Evolutionary conservation across 2,329 filamentous ascomycete species (phyloP), one percentile per base, ranked within the genome.

Genomic region (Penicillium paneum): DNA sequence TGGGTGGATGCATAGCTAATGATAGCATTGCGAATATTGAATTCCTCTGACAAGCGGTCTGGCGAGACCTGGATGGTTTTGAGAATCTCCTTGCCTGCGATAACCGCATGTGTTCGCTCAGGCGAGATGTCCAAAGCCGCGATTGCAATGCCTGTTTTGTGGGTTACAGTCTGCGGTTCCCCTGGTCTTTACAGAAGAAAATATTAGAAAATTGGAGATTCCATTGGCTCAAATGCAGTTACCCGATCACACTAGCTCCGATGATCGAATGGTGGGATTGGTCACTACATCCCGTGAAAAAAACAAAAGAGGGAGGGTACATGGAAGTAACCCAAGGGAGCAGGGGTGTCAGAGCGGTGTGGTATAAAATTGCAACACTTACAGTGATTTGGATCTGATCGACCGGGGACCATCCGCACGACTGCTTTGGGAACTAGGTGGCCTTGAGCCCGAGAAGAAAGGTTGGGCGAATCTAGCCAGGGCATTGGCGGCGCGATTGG

Each of bases 71-170:
- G 79, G 58, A 87, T 79, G 2, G 84, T 87, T 70, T 86, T 86
- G 64, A 87, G 79, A 53, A 87, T 86, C 61, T 87, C 83, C 59
- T 83, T 83, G 49, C 84, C 84, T 39, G 83, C 84, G 60, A 87
- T 78, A 51, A 87, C 77, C 49, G 83, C 84, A 75, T 86, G 84
- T 55, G 83, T 86, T 54, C 80, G 77, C 52, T 80, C 77, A 38
- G 83, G 82, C 57, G 85, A 87, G 70, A 85, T 82, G 68, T 86
- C 83, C 49, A 87, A 74, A 35, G 84, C 81, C 40, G 81, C 74
- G 64, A 87, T 86, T 58, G 83, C 80, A 49, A 87, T 79, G 42
- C 83, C 83, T n/a, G 84, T 87, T 63, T 80, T 81, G 70, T 87
- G 83, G 64, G 79, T 81, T 54, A 83, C 77, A 61, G 83, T 81